Percentiles rank a stretch among this genome's conserved stretches.
These are phyloP conservation scores for Claviceps purpurea DNA, from an alignment of 2,329 filamentous ascomycete species.

Conservation along the genomic window DNA sequence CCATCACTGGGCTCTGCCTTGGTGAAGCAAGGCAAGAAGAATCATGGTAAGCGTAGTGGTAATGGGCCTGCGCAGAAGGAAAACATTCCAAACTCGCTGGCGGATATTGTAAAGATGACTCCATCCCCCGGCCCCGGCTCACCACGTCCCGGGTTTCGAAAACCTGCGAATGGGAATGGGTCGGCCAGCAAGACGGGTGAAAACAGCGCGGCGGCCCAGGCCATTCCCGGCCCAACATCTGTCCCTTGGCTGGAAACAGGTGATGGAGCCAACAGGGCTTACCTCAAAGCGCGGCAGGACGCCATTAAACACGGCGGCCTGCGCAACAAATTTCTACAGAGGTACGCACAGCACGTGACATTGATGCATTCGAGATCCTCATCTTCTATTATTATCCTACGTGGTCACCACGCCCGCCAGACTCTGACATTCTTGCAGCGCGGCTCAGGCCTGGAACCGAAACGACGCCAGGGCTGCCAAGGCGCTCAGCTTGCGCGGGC, in stretches of 20 bases:
- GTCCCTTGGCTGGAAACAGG: conserved; percentile 96
- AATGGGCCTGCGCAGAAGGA: conserved; percentile 62
- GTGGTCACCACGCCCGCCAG: neutral
- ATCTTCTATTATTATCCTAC: neutral
- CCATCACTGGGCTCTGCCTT: conserved; percentile 70
- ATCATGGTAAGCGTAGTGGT: conserved; percentile 80
- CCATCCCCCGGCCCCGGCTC: conserved; percentile 61
- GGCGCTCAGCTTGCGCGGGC: conserved; percentile 81
- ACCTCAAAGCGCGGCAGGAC: conserved; percentile 87
- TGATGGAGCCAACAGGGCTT: conserved; percentile 78
- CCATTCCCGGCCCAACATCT: conserved; percentile 77
- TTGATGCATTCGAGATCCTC: too few relatives aligned
- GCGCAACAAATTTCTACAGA: conserved; percentile 93
- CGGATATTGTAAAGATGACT: conserved; percentile 91
- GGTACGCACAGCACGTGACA: conserved; percentile 32
- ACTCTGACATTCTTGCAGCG: conserved; percentile 35
- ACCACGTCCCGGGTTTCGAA: conserved; percentile 43
- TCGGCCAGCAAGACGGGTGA: conserved; percentile 39
- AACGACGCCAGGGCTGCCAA: conserved; percentile 95
- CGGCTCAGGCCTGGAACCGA: conserved; percentile 95
- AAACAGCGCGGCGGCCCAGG: conserved; percentile 67
- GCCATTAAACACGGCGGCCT: conserved; percentile 95
- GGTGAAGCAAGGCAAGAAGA: conserved; percentile 71
- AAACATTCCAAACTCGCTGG: conserved; percentile 62
- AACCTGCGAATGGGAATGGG: conserved; percentile 1